Percentiles rank a stretch among this genome's conserved stretches.
Conservation (phyloP, 2,329 filamentous ascomycete species). For the Alternaria sp. region DNA sequence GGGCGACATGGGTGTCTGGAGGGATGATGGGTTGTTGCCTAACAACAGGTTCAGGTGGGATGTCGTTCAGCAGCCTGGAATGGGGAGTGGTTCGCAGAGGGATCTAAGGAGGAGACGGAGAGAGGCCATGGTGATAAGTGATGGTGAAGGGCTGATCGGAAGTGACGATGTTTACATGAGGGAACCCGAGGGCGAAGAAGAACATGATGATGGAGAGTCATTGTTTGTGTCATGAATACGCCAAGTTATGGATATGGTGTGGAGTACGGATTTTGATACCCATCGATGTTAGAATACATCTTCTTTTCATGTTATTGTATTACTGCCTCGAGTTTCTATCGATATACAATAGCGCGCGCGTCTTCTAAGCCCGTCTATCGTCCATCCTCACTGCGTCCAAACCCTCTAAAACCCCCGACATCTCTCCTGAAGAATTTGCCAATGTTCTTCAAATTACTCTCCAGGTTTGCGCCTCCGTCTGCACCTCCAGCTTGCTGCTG, state of each 20-base stretch:
- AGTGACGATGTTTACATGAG: slow-evolving; percentile 79
- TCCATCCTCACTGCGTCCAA: slow-evolving; percentile 44
- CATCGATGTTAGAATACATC: neutral
- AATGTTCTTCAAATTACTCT: slow-evolving; percentile 94
- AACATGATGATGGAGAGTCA: neutral
- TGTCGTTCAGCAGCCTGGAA: neutral
- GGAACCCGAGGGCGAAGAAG: slow-evolving; percentile 24
- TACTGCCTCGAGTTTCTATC: neutral
- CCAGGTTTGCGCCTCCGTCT: slow-evolving; percentile 69
- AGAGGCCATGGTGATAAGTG: slow-evolving; percentile 90
- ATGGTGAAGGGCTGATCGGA: slow-evolving; percentile 77
- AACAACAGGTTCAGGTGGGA: neutral
- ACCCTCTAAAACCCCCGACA: slow-evolving; percentile 62
- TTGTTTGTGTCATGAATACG: neutral
- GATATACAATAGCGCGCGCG: neutral
- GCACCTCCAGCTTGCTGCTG: slow-evolving; percentile 37
- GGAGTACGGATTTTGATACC: slow-evolving; percentile 1
- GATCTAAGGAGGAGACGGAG: slow-evolving; percentile 76
- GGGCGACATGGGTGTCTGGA: slow-evolving; percentile 29
- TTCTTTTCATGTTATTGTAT: neutral
- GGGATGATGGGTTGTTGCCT: slow-evolving; percentile 11
- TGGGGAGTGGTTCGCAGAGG: slow-evolving; percentile 65
- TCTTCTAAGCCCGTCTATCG: slow-evolving; percentile 17
- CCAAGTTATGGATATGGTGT: neutral
- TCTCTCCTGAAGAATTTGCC: slow-evolving; percentile 95